A percentile compares a stretch with the other conserved stretches of the same genome.
These are phyloP conservation scores for Fusarium poae DNA, from an alignment of 2,329 filamentous ascomycete species.

Conservation along the genomic window DNA sequence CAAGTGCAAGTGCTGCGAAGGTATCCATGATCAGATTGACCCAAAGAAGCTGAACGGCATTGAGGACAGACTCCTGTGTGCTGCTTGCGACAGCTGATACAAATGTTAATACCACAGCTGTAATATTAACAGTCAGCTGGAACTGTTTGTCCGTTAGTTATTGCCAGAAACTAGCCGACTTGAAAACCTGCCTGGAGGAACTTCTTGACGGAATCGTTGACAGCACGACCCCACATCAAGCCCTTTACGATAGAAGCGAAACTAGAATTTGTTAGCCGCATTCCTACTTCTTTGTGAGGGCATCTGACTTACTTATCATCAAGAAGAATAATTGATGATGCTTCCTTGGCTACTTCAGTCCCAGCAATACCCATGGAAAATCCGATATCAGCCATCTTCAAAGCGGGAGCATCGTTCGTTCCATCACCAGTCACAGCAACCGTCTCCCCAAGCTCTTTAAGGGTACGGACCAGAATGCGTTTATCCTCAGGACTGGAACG, in stretches of 20 bases:
- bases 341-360: slow-evolving; percentile 73
- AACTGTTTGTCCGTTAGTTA: slow-evolving; percentile 58
- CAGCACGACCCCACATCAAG: slow-evolving; percentile 72
- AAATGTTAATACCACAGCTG: slow-evolving; percentile 70
- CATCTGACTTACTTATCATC: slow-evolving; percentile 63
- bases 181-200: slow-evolving; percentile 65
- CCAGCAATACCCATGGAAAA: slow-evolving; percentile 75
- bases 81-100: slow-evolving; percentile 67
- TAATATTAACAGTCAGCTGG: slow-evolving; percentile 73
- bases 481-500: slow-evolving; percentile 77
- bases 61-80: slow-evolving; percentile 67
- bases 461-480: slow-evolving; percentile 69
- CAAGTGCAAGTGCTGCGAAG: slow-evolving; percentile 72
- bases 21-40: slow-evolving; percentile 75
- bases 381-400: slow-evolving; percentile 72
- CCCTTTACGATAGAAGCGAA: slow-evolving; percentile 71
- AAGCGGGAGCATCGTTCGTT: slow-evolving; percentile 71
- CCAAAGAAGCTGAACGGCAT: slow-evolving; percentile 72
- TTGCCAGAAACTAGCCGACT: neutral
- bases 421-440: slow-evolving; percentile 72
- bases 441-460: slow-evolving; percentile 73
- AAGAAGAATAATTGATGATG: slow-evolving; percentile 71
- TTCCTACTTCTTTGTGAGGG: neutral
- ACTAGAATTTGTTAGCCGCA: slow-evolving; percentile 35
- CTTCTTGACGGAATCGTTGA: slow-evolving; percentile 74